A percentile compares a stretch with the other conserved stretches of the same genome.
These are phyloP conservation scores for Metschnikowia arizonensis DNA, from an alignment of 805 yeast genomes.

Conservation along the genomic window DNA sequence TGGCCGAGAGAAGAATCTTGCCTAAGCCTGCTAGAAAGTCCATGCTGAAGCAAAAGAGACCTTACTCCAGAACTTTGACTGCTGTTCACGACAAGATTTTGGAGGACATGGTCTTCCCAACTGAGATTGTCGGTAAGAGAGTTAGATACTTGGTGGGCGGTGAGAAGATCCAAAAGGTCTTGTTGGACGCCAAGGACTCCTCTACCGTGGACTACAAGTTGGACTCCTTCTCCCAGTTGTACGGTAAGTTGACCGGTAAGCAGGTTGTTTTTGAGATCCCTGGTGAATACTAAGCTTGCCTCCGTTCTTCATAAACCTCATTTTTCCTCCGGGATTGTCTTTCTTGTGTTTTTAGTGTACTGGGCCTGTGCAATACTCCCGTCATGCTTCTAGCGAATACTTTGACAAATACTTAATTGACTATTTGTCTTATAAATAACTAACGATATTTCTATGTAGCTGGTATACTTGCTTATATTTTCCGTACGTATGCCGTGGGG, in stretches of 20 bases:
- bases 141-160: slow-evolving; percentile 99
- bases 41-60: slow-evolving; percentile 96
- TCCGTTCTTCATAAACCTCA: slow-evolving; percentile 10
- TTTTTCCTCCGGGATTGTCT: slow-evolving; percentile 12
- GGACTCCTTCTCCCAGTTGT: slow-evolving; percentile 98
- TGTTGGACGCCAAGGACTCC: slow-evolving; percentile 96
- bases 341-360: slow-evolving; percentile 21
- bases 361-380: slow-evolving; percentile 15
- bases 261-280: slow-evolving; percentile 96
- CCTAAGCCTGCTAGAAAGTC: slow-evolving; percentile 98
- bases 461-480: slow-evolving; percentile 18
- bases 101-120: slow-evolving; percentile 99
- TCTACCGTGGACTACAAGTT: slow-evolving; percentile 96
- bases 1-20: slow-evolving; percentile 98
- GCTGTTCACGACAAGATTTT: slow-evolving; percentile 98
- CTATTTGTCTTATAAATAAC: slow-evolving; percentile 23
- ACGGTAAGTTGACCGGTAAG: slow-evolving; percentile 98
- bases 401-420: slow-evolving; percentile 21
- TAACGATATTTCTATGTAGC: slow-evolving; percentile 14
- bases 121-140: slow-evolving; percentile 98
- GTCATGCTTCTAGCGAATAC: slow-evolving; percentile 20
- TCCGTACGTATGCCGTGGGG: slow-evolving; percentile 71
- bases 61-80: slow-evolving; percentile 98
- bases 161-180: slow-evolving; percentile 95
- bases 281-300: slow-evolving; percentile 38